Conservation (phyloP, 2,329 filamentous ascomycete species). For the Ambrosiella cleistominuta region DNA sequence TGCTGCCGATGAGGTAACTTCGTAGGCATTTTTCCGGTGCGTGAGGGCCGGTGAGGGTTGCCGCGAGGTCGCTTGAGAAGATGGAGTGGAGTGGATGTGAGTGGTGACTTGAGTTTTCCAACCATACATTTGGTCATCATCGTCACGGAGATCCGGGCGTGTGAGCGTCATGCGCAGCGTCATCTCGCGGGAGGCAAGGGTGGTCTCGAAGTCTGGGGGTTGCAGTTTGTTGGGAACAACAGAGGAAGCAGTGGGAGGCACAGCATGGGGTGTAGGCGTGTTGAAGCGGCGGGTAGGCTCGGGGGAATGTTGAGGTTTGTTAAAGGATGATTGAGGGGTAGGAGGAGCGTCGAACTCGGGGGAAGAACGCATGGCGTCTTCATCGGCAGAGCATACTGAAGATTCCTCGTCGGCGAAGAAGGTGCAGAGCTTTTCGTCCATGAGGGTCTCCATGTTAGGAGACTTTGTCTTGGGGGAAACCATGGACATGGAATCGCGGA, state of each 20-base stretch:
- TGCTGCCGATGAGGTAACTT: neutral
- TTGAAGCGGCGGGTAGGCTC: neutral
- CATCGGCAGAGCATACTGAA: slow-evolving; percentile 29
- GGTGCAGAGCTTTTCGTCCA: slow-evolving; percentile 11
- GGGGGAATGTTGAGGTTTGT: neutral
- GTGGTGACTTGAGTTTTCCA: slow-evolving; percentile 31
- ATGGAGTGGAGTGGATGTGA: slow-evolving; percentile 1
- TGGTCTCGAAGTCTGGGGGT: slow-evolving; percentile 10
- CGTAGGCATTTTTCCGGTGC: neutral
- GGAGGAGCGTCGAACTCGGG: slow-evolving; percentile 42
- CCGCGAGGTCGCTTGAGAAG: slow-evolving; percentile 4
- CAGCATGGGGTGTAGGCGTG: too few species aligned
- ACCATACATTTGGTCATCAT: slow-evolving; percentile 54
- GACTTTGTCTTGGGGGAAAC: slow-evolving; percentile 14
- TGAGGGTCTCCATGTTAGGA: slow-evolving; percentile 19
- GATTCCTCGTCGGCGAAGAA: slow-evolving; percentile 27
- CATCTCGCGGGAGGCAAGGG: slow-evolving; percentile 48
- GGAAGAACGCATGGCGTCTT: slow-evolving; percentile 31
- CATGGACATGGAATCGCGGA: slow-evolving; percentile 6
- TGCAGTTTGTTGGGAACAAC: slow-evolving; percentile 16
- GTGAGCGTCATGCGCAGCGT: slow-evolving; percentile 92
- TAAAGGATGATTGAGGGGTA: slow-evolving; percentile 28
- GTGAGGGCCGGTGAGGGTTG: slow-evolving; percentile 1
- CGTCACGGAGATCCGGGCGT: slow-evolving; percentile 63
- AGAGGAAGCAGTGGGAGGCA: slow-evolving; percentile 14